Conservation (phyloP, 306 rosid genomes). For the Astragalus membranaceus region DNA sequence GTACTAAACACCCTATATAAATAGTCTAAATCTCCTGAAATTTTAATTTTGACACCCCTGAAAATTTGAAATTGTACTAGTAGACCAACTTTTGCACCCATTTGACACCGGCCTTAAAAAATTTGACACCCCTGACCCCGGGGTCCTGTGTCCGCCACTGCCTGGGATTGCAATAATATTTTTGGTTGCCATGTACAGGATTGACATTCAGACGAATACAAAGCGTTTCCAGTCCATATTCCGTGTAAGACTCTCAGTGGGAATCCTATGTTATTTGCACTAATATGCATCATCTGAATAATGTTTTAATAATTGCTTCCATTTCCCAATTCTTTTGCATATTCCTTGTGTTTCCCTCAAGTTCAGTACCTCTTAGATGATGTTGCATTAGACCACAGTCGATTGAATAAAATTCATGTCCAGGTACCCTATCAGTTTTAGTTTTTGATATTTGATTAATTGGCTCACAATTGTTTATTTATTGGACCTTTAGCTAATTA, state of each 20-base stretch:
- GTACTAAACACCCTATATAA: no score
- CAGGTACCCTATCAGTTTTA: slow-evolving; percentile 29
- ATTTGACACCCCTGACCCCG: no score
- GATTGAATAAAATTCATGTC: slow-evolving; percentile 52
- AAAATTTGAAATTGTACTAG: no score
- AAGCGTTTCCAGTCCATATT: slow-evolving; percentile 78
- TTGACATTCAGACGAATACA: slow-evolving; percentile 85
- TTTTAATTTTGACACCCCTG: no score
- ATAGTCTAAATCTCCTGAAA: no score
- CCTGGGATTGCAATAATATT: slow-evolving; percentile 5
- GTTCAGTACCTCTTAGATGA: slow-evolving; percentile 88
- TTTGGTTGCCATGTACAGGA: slow-evolving; percentile 52
- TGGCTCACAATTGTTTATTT: background rate
- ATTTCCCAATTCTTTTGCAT: slow-evolving; percentile 17
- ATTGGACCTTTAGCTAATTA: background rate
- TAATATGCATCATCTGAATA: slow-evolving; percentile 1
- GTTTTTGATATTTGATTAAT: slow-evolving; percentile 10
- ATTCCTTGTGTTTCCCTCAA: slow-evolving; percentile 15
- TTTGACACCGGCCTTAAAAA: no score
- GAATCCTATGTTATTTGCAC: slow-evolving; percentile 11
- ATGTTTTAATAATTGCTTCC: background rate
- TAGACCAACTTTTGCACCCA: no score
- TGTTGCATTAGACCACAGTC: slow-evolving; percentile 65
- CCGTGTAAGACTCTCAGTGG: slow-evolving; percentile 46
- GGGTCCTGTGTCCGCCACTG: no score